These are phyloP conservation scores for Trichoderma erinaceum DNA, from an alignment of 495 filamentous ascomycete species.

Conservation along the genomic window DNA sequence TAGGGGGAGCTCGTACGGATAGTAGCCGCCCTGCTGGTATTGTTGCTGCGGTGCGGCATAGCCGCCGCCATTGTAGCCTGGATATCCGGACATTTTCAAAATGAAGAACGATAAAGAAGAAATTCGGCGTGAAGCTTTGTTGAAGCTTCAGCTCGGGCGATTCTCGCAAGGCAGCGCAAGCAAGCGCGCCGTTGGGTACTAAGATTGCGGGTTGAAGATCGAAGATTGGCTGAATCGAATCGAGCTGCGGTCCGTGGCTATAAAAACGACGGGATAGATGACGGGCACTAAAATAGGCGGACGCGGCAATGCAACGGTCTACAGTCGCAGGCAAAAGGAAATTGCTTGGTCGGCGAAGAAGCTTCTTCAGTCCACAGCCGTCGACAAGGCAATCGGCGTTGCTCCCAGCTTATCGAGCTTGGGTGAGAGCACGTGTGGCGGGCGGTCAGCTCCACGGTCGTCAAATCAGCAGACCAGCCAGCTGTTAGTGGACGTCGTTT, in stretches of 20 bases:
- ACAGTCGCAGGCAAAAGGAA: not conserved
- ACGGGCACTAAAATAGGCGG: not conserved
- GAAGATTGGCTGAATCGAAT: not conserved
- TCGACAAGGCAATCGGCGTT: not conserved
- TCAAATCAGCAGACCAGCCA: constrained; percentile 1
- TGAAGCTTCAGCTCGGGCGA: constrained; percentile 4
- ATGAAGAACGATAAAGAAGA: not conserved
- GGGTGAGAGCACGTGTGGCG: constrained; percentile 7
- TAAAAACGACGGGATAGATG: not conserved
- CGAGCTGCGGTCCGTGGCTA: not conserved
- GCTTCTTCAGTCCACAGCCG: not conserved
- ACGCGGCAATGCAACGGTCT: not conserved
- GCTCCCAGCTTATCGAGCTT: not conserved
- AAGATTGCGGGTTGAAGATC: not conserved
- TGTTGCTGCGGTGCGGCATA: constrained; percentile 22
- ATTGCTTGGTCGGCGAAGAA: not conserved
- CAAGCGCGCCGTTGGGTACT: constrained; percentile 10
- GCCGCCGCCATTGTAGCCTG: constrained; percentile 30
- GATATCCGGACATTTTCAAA: constrained; percentile 31
- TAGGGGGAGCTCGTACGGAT: constrained; percentile 23
- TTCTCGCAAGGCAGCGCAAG: not conserved
- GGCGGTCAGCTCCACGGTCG: not conserved
- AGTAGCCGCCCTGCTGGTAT: constrained; percentile 28
- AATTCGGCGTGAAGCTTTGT: not conserved
- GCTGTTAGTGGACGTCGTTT: not conserved